A percentile compares a stretch with the other conserved stretches of the same genome.
Conservation (phyloP, 306 rosid species). For the Alnus rubra region DNA sequence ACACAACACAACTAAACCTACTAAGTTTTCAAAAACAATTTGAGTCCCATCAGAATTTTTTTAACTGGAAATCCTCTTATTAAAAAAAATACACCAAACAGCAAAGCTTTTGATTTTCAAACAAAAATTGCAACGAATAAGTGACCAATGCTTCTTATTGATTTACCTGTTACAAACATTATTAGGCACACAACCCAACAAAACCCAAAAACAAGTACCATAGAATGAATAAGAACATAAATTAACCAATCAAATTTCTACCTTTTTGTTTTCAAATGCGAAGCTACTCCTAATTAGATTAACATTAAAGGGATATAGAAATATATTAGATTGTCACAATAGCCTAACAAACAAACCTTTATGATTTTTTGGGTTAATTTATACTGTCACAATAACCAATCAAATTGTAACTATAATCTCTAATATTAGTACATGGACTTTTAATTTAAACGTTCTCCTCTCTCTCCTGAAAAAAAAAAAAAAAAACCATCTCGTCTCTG, state of each 20-base stretch:
- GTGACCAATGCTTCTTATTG: conserved; percentile 29
- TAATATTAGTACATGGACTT: too few species aligned
- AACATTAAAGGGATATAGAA: neutral
- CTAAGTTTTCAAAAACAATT: too few species aligned
- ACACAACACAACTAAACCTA: too few species aligned
- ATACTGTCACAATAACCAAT: neutral
- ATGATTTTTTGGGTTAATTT: too few species aligned
- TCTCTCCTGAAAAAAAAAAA: too few species aligned
- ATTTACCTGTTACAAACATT: conserved; percentile 34
- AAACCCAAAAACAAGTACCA: neutral
- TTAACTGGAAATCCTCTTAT: neutral
- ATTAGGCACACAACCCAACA: conserved; percentile 9
- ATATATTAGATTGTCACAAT: neutral
- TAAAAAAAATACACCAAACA: neutral
- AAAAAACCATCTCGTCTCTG: too few species aligned
- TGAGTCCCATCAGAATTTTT: too few species aligned
- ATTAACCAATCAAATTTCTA: neutral
- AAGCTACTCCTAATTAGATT: neutral
- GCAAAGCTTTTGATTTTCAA: conserved; percentile 8
- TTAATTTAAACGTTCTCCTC: too few species aligned
- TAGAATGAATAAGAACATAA: neutral
- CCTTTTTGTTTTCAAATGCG: neutral
- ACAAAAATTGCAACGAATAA: conserved; percentile 20
- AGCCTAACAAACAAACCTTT: neutral
- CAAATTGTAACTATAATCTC: too few species aligned